Evolutionary conservation across 805 yeast genomes (phyloP), one percentile per base, ranked within the genome.

Genomic region (Lipomyces orientalis): DNA sequence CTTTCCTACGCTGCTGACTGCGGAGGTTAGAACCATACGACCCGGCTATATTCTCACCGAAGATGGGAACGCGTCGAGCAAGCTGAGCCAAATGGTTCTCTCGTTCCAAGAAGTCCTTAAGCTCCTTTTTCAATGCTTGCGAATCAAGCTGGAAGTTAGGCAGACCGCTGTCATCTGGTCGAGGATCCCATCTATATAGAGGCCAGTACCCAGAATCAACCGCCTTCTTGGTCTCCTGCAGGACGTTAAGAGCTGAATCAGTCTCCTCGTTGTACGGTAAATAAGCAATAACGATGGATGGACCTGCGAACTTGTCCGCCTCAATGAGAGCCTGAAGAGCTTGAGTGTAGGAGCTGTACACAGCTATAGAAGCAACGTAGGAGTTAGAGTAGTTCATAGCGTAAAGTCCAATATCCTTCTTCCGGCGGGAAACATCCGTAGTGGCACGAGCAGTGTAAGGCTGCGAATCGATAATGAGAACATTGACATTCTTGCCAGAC

Each of bases 181-280:
- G 71, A 64, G 98, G 97, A 73, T 91, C 85, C 80, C 85, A 94
- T 77, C 97, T 85, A 81, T 93, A 94, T 69, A 94, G 84, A 60
- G 98, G 98, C 97, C 98, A 93, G 81, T 90, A 89, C n/a, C 98
- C 98, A 43, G 93, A 82, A 75, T 91, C 97, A 57, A 94, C 97
- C 25, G 97, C 94, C 70, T 80, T 81, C 79, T 94, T 94, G 43
- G 98, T 93, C 77, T 91, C 95, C 77, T 90, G 88, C 74, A 94
- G 83, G 57, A 93, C 86, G 33, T 87, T 85, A 73, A 94, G 81
- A 54, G 96, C 88, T 69, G 87, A 81, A 64, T 81, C 82, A 33
- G 70, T 65, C 75, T 90, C 94, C 25, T 82, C 78, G 58, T 81
- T 76, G 78, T 89, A 88, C 54, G 98, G 98, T 73, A 93, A 82